Conservation (phyloP, 129 eudicot genomes). For the Heracleum sosnowskyi region DNA sequence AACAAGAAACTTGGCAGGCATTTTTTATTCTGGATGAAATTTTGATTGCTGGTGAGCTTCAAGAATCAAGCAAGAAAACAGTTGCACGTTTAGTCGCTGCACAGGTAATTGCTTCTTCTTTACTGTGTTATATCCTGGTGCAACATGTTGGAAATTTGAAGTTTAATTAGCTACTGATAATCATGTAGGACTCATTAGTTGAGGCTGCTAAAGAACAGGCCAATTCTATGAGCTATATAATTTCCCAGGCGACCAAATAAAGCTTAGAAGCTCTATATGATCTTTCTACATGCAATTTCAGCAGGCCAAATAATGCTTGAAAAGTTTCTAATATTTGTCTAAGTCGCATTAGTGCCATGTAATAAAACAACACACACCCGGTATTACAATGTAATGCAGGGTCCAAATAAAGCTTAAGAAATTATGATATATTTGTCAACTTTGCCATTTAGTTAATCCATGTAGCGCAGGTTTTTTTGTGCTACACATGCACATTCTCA, state of each 20-base stretch:
- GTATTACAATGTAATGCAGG: not conserved
- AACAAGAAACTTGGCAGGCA: slow-evolving; percentile 35
- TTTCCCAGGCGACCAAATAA: slow-evolving; percentile 68
- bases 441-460: not conserved
- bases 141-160: slow-evolving; percentile 1
- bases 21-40: slow-evolving; percentile 84
- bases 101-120: slow-evolving; percentile 36
- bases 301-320: not conserved
- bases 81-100: slow-evolving; percentile 70
- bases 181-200: slow-evolving; percentile 67
- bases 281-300: not conserved
- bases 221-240: slow-evolving; percentile 51
- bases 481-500: not conserved
- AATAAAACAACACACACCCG: not conserved
- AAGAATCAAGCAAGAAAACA: slow-evolving; percentile 86
- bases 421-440: not conserved
- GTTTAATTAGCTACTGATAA: not conserved
- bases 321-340: not conserved
- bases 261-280: not conserved
- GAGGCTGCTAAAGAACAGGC: slow-evolving; percentile 80
- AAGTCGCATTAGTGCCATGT: not conserved
- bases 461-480: not conserved
- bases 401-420: not conserved
- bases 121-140: not conserved
- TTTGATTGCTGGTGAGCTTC: slow-evolving; percentile 87